phyloP scores from a whole-genome alignment of 495 filamentous ascomycete species.

The Penicillium canariense region DNA sequence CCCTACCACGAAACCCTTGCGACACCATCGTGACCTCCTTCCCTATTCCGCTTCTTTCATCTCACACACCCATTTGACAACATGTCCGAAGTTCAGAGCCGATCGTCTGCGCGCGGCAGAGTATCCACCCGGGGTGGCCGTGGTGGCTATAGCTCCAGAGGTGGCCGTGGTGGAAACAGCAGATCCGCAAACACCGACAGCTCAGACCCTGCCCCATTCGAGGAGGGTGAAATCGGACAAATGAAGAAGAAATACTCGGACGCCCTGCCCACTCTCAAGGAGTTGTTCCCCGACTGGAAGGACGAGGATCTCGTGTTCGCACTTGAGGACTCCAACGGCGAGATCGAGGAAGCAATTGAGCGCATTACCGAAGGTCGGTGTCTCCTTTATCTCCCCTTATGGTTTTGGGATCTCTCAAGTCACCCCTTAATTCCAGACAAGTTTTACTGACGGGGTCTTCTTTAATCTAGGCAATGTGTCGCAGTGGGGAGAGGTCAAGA shows the following conservation, averaged over 20 bases:
- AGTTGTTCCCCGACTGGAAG: slow-evolving; percentile 90
- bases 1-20: slow-evolving; percentile 31
- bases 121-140: slow-evolving; percentile 79
- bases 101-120: slow-evolving; percentile 77
- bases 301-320: slow-evolving; percentile 89
- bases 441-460: slow-evolving; percentile 25
- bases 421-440: not conserved
- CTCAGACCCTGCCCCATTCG: slow-evolving; percentile 51
- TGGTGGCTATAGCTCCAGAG: slow-evolving; percentile 73
- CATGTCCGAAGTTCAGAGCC: slow-evolving; percentile 93
- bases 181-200: slow-evolving; percentile 71
- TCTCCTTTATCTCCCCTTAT: not conserved
- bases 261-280: slow-evolving; percentile 74
- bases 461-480: slow-evolving; percentile 69
- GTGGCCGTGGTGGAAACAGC: slow-evolving; percentile 62
- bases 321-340: slow-evolving; percentile 86
- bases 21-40: slow-evolving; percentile 33
- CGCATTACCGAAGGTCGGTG: slow-evolving; percentile 85
- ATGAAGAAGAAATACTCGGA: slow-evolving; percentile 82
- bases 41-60: slow-evolving; percentile 35
- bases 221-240: slow-evolving; percentile 86
- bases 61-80: slow-evolving; percentile 37
- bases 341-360: slow-evolving; percentile 77
- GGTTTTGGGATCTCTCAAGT: not conserved
- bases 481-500: slow-evolving; percentile 95